These are phyloP conservation scores for Magnaporthiopsis rhizophila DNA, from an alignment of 2,329 filamentous ascomycete genomes.

Conservation along the genomic window DNA sequence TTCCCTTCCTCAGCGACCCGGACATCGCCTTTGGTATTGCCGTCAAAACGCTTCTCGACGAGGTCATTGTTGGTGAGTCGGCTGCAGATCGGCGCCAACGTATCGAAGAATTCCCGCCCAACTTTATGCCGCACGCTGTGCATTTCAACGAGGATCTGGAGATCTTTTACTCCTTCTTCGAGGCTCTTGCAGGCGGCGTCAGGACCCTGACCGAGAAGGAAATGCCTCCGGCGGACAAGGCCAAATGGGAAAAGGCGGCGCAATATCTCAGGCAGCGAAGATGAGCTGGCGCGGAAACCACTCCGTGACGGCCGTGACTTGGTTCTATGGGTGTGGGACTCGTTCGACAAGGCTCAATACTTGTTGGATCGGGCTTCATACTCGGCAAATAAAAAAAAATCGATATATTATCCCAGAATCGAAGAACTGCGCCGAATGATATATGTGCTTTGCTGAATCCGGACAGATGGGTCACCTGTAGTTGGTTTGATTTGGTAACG, in stretches of 20 bases:
- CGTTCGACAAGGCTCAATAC: too few relatives aligned
- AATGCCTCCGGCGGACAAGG: conserved; percentile 37
- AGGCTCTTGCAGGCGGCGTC: conserved; percentile 49
- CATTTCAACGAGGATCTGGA: conserved; percentile 53
- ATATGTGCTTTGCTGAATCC: too few relatives aligned
- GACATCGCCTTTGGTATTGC: conserved; percentile 73
- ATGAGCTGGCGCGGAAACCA: conserved; percentile 8
- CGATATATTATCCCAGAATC: too few relatives aligned
- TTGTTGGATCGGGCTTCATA: too few relatives aligned
- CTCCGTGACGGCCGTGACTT: too few relatives aligned
- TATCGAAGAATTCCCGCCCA: conserved; percentile 41
- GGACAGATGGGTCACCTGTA: too few relatives aligned
- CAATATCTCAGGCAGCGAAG: conserved; percentile 39
- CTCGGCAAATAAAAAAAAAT: too few relatives aligned
- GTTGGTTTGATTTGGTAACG: too few relatives aligned
- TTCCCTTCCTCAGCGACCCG: conserved; percentile 35
- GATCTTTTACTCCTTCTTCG: conserved; percentile 49
- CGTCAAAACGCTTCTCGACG: conserved; percentile 62
- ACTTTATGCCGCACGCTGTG: conserved; percentile 50
- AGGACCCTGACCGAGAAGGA: conserved; percentile 42
- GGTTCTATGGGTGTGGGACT: too few relatives aligned
- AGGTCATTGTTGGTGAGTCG: conserved; percentile 51
- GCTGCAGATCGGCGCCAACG: conserved; percentile 30
- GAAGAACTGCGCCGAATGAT: too few relatives aligned
- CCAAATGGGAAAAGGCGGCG: conserved; percentile 47